A percentile compares a stretch with the other conserved stretches of the same genome.
Conservation (phyloP, 805 yeast species). For the Tetrapisispora phaffii region DNA sequence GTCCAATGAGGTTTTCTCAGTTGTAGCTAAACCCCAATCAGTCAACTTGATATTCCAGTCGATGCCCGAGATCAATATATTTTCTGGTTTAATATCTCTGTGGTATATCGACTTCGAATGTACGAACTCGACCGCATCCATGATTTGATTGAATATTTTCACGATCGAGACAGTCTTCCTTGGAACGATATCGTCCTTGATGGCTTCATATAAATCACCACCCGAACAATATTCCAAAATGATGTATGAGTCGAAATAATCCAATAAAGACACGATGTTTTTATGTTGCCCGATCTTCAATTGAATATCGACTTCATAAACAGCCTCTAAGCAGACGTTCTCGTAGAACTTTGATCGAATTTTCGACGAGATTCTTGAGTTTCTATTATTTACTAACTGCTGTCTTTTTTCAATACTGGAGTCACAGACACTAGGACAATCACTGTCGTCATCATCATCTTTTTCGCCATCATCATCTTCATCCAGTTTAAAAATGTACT, state of each 20-base stretch:
- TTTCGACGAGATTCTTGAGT: constrained; percentile 30
- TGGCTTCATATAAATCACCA: constrained; percentile 80
- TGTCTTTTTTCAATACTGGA: constrained; percentile 18
- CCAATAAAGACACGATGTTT: constrained; percentile 51
- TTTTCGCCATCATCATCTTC: constrained; percentile 27
- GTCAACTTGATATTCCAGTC: constrained; percentile 53
- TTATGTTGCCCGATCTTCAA: constrained; percentile 48
- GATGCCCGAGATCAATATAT: constrained; percentile 46
- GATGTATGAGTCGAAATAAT: constrained; percentile 57
- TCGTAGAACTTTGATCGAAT: constrained; percentile 31
- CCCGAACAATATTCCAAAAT: constrained; percentile 77
- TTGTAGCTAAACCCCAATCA: constrained; percentile 68
- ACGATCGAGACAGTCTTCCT: constrained; percentile 36
- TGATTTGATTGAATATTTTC: constrained; percentile 48
- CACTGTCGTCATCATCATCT: constrained; percentile 13
- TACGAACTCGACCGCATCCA: constrained; percentile 68
- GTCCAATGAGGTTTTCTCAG: constrained; percentile 44
- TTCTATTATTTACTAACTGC: constrained; percentile 16
- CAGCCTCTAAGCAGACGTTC: constrained; percentile 45
- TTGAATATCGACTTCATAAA: constrained; percentile 59
- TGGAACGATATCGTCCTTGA: constrained; percentile 53
- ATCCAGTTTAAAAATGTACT: constrained; percentile 61
- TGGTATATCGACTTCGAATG: constrained; percentile 68
- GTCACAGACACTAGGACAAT: constrained; percentile 13
- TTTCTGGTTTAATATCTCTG: constrained; percentile 74